phyloP scores from a whole-genome alignment of 495 filamentous ascomycete species.

The Oidiodendron maius region DNA sequence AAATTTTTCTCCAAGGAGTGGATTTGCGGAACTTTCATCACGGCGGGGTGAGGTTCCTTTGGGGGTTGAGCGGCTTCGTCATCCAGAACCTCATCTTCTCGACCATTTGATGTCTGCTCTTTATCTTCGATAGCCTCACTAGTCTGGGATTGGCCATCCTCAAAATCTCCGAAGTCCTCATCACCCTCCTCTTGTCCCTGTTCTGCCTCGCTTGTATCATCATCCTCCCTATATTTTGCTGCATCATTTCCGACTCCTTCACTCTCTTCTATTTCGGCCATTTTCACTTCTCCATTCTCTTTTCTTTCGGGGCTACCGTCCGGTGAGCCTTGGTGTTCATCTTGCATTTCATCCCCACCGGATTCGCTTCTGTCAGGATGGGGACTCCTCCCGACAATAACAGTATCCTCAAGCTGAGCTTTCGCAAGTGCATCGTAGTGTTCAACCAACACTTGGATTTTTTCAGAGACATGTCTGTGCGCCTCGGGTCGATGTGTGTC shows the following conservation, averaged over 20 bases:
- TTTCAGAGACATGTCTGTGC: slow-evolving; percentile 26
- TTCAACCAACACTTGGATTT: slow-evolving; percentile 40
- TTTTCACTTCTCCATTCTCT: background rate
- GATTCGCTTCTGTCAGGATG: no score
- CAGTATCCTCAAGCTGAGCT: background rate
- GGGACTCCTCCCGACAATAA: background rate
- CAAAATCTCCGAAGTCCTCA: slow-evolving; percentile 47
- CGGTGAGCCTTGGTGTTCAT: background rate
- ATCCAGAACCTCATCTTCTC: background rate
- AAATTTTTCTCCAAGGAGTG: slow-evolving; percentile 19
- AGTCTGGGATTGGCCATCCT: slow-evolving; percentile 23
- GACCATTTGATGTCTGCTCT: slow-evolving; percentile 1
- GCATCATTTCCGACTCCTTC: background rate
- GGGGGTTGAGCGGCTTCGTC: background rate
- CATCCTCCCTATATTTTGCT: background rate
- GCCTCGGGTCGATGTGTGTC: slow-evolving; percentile 30
- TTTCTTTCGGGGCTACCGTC: no score
- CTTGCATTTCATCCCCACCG: background rate
- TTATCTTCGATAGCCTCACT: slow-evolving; percentile 5
- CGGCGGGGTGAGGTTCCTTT: background rate
- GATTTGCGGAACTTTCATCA: background rate
- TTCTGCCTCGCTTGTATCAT: background rate
- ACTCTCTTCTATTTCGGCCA: background rate
- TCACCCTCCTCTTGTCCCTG: slow-evolving; percentile 12
- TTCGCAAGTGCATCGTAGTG: slow-evolving; percentile 40